A percentile compares a stretch with the other conserved stretches of the same genome.
These are phyloP conservation scores for Boletellus ananas DNA, from an alignment of 768 basidiomycete species.

Conservation along the genomic window DNA sequence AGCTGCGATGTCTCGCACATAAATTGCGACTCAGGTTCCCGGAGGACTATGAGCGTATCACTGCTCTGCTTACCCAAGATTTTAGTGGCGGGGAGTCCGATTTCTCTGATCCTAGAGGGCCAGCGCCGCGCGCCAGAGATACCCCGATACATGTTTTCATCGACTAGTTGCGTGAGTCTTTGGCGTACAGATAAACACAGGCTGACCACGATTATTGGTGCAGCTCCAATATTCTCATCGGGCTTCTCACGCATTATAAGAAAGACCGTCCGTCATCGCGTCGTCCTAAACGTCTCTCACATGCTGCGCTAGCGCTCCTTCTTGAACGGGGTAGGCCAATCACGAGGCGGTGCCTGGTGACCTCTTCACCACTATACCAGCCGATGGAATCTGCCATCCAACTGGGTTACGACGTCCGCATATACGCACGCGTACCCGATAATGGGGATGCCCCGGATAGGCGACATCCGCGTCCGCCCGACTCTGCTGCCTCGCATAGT, in stretches of 20 bases:
- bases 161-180: conserved; percentile 38
- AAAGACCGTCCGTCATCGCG: conserved; percentile 41
- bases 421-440: conserved; percentile 71
- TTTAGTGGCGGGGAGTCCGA: conserved; percentile 34
- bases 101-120: conserved; percentile 33
- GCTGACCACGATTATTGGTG: conserved; percentile 7
- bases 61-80: conserved; percentile 31
- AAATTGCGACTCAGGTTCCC: conserved; percentile 56
- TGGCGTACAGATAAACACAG: not conserved
- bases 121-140: conserved; percentile 30
- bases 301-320: conserved; percentile 71
- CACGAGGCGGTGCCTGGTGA: conserved; percentile 69
- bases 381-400: conserved; percentile 68
- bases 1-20: conserved; percentile 52
- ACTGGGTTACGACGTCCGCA: conserved; percentile 70
- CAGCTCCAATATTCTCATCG: conserved; percentile 87
- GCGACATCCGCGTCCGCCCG: conserved; percentile 13
- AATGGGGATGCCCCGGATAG: conserved; percentile 60
- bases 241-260: conserved; percentile 68
- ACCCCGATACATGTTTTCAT: conserved; percentile 39
- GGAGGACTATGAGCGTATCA: conserved; percentile 40
- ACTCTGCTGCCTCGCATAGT: conserved; percentile 12
- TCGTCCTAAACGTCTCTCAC: conserved; percentile 58
- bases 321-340: conserved; percentile 79
- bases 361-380: conserved; percentile 83